Conservation (phyloP, 2,329 filamentous ascomycete species). For the Bipolaris oryzae region DNA sequence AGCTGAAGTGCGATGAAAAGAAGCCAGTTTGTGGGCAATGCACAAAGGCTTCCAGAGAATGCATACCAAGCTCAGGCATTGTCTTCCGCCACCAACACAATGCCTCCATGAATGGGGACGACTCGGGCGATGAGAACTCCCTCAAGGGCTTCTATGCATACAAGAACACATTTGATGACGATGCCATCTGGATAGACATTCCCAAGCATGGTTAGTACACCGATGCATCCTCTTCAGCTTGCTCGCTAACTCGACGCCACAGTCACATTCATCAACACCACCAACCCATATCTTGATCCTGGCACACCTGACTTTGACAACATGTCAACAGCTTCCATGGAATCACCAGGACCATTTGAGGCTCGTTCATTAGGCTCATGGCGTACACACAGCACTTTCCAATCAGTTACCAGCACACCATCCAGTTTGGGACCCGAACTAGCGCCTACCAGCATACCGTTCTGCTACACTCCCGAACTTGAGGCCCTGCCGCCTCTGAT, state of each 20-base stretch:
- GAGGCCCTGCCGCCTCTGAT: slow-evolving; percentile 38
- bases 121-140: slow-evolving; percentile 51
- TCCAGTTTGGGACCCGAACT: slow-evolving; percentile 60
- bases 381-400: slow-evolving; percentile 34
- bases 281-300: slow-evolving; percentile 64
- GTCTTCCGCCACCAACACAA: slow-evolving; percentile 73
- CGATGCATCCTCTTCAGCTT: not conserved
- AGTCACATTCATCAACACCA: slow-evolving; percentile 68
- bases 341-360: slow-evolving; percentile 42
- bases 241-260: slow-evolving; percentile 30
- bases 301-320: slow-evolving; percentile 44
- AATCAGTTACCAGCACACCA: slow-evolving; percentile 39
- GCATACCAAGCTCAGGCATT: slow-evolving; percentile 65
- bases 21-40: slow-evolving; percentile 67
- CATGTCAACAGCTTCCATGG: slow-evolving; percentile 40
- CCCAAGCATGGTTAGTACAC: slow-evolving; percentile 60
- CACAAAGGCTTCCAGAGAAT: slow-evolving; percentile 64
- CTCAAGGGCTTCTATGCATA: slow-evolving; percentile 69
- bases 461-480: slow-evolving; percentile 38
- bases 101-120: slow-evolving; percentile 67
- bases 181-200: slow-evolving; percentile 67
- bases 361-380: slow-evolving; percentile 33
- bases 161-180: slow-evolving; percentile 67
- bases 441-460: slow-evolving; percentile 52
- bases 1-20: slow-evolving; percentile 70